These are phyloP conservation scores for Scytalidium sp. DNA, from an alignment of 2,329 filamentous ascomycete genomes.

Conservation along the genomic window DNA sequence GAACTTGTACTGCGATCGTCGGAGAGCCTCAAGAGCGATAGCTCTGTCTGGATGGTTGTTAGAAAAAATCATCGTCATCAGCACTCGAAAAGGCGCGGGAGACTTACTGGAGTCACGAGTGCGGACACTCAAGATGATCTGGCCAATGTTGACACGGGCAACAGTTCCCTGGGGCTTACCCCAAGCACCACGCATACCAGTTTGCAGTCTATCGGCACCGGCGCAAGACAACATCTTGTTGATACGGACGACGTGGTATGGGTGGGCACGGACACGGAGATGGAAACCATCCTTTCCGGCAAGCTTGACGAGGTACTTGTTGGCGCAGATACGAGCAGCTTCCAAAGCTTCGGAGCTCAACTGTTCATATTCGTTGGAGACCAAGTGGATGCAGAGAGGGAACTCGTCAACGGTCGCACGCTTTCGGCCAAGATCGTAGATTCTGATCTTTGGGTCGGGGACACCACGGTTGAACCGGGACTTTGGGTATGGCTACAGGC, in stretches of 20 bases:
- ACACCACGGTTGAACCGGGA: conserved; percentile 99
- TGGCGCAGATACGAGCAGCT: conserved; percentile 99
- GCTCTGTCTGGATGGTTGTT: conserved; percentile 64
- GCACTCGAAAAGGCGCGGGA: neutral
- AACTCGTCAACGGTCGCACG: conserved; percentile 98
- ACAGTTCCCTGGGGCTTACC: conserved; percentile 99
- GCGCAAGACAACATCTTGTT: conserved; percentile 99
- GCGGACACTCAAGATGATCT: conserved; percentile 96
- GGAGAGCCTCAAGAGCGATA: conserved; percentile 95
- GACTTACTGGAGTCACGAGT: conserved; percentile 86
- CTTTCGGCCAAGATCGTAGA: conserved; percentile 99
- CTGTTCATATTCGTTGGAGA: conserved; percentile 99
- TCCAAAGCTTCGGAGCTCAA: conserved; percentile 99
- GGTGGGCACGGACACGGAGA: conserved; percentile 83
- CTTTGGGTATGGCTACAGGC: conserved; percentile 92
- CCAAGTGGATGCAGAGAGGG: conserved; percentile 97
- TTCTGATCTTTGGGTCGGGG: conserved; percentile 73
- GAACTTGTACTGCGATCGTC: conserved; percentile 99
- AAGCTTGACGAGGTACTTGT: conserved; percentile 83
- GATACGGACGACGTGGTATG: conserved; percentile 99
- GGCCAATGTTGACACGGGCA: conserved; percentile 99
- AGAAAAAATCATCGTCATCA: conserved; percentile 13
- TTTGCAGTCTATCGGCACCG: conserved; percentile 99
- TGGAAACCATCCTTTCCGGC: conserved; percentile 73
- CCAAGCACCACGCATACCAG: conserved; percentile 99